Evolutionary conservation across 2,329 filamentous ascomycete genomes (phyloP).

Genomic region (Gremmenia infestans): DNA sequence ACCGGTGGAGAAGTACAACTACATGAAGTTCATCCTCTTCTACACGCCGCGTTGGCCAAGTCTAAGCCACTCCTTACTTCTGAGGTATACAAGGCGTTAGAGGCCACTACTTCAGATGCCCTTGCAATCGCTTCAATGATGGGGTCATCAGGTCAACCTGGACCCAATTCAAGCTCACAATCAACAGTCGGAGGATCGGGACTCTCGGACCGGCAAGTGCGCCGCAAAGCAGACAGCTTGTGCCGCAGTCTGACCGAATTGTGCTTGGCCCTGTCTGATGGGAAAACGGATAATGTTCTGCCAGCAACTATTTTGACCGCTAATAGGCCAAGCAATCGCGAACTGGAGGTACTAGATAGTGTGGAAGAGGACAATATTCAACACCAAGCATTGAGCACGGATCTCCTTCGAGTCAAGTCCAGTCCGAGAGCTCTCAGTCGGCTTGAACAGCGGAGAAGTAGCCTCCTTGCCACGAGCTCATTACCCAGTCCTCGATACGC

Average conservation of each 20-base stretch:
- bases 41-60: slow-evolving; percentile 77
- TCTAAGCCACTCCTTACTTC: slow-evolving; percentile 64
- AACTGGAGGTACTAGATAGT: slow-evolving; percentile 16
- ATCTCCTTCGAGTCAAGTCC: slow-evolving; percentile 23
- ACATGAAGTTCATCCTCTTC: slow-evolving; percentile 66
- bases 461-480: slow-evolving; percentile 27
- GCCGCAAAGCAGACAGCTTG: slow-evolving; percentile 86
- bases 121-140: slow-evolving; percentile 74
- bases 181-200: slow-evolving; percentile 38
- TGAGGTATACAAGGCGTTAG: slow-evolving; percentile 73
- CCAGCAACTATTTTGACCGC: slow-evolving; percentile 6
- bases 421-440: slow-evolving; percentile 31
- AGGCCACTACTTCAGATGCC: slow-evolving; percentile 77
- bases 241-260: slow-evolving; percentile 91
- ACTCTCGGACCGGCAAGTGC: slow-evolving; percentile 75
- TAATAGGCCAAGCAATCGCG: slow-evolving; percentile 16
- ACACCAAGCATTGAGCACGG: slow-evolving; percentile 15
- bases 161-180: slow-evolving; percentile 57
- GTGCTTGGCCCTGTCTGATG: slow-evolving; percentile 75
- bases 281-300: slow-evolving; percentile 30
- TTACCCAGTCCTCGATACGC: slow-evolving; percentile 28
- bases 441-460: slow-evolving; percentile 31
- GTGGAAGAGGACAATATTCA: slow-evolving; percentile 18
- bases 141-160: slow-evolving; percentile 63
- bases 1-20: slow-evolving; percentile 37